Evolutionary conservation across 108 stramenopile genomes (phyloP).

Genomic region (Conticribra weissflogii): DNA sequence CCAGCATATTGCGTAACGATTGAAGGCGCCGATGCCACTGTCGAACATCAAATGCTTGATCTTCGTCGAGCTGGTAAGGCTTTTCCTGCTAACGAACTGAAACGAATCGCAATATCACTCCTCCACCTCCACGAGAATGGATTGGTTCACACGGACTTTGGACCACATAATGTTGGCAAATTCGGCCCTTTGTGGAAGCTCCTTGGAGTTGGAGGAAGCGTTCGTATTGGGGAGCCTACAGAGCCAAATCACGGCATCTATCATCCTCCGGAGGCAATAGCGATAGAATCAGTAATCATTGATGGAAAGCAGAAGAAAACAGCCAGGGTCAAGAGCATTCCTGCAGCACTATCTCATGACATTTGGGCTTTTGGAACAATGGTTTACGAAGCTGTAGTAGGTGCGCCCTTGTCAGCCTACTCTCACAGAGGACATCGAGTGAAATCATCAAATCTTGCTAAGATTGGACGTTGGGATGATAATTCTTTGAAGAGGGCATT

Average conservation of each 20-base stretch:
- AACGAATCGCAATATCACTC: conserved; percentile 83
- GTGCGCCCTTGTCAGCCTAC: conserved; percentile 49
- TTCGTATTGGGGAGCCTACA: conserved; percentile 67
- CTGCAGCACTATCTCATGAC: conserved; percentile 38
- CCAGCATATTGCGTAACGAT: conserved; percentile 92
- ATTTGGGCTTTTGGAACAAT: conserved; percentile 54
- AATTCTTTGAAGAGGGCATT: conserved; percentile 32
- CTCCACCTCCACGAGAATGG: conserved; percentile 90
- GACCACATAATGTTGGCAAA: conserved; percentile 89
- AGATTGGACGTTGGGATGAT: conserved; percentile 47
- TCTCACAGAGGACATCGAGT: conserved; percentile 50
- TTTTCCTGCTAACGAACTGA: conserved; percentile 83
- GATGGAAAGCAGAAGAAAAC: conserved; percentile 50
- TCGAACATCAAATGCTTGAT: conserved; percentile 90
- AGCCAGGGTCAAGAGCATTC: conserved; percentile 34
- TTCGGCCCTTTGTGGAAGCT: conserved; percentile 88
- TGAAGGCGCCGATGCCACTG: conserved; percentile 91
- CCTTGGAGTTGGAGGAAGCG: conserved; percentile 84
- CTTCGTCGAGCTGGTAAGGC: conserved; percentile 74
- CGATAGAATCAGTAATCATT: conserved; percentile 57
- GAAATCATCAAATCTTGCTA: conserved; percentile 54
- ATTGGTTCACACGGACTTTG: conserved; percentile 88
- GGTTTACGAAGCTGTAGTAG: conserved; percentile 47
- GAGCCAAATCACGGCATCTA: conserved; percentile 87
- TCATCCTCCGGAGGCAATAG: conserved; percentile 84